Conservation (phyloP, 2,329 filamentous ascomycete genomes). For the Gaeumannomyces tritici region DNA sequence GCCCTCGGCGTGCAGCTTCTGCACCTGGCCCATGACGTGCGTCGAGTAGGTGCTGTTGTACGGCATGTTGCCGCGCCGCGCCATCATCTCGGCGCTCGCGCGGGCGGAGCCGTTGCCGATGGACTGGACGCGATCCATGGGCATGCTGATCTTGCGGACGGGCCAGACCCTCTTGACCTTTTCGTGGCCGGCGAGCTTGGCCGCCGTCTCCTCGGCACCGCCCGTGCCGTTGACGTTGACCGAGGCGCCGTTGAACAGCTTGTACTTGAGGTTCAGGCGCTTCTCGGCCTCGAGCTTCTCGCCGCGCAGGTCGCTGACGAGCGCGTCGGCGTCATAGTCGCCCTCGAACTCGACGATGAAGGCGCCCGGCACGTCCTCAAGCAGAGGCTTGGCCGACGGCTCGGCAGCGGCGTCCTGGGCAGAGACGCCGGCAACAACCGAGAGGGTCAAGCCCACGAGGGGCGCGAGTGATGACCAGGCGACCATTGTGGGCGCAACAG, state of each 20-base stretch:
- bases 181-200: slow-evolving; percentile 13
- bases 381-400: neutral
- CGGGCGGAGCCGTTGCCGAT: neutral
- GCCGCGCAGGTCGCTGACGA: neutral
- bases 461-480: slow-evolving; percentile 1
- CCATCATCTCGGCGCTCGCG: neutral
- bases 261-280: slow-evolving; percentile 12
- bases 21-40: slow-evolving; percentile 24
- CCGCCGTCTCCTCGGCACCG: slow-evolving; percentile 6
- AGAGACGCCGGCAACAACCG: neutral
- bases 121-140: neutral
- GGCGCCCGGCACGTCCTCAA: slow-evolving; percentile 2
- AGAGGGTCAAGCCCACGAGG: slow-evolving; percentile 1
- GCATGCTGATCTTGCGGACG: slow-evolving; percentile 10
- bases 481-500: neutral
- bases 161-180: slow-evolving; percentile 20
- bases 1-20: slow-evolving; percentile 30
- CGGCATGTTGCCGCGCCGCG: neutral
- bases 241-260: slow-evolving; percentile 13
- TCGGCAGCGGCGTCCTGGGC: neutral
- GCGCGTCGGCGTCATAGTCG: slow-evolving; percentile 6
- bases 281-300: slow-evolving; percentile 4
- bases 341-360: slow-evolving; percentile 15
- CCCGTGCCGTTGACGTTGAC: slow-evolving; percentile 8
- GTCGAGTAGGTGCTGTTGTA: slow-evolving; percentile 6